Base-by-base conservation (phyloP, 208 protist species). In the Trypanosomatidae sp. region DNA sequence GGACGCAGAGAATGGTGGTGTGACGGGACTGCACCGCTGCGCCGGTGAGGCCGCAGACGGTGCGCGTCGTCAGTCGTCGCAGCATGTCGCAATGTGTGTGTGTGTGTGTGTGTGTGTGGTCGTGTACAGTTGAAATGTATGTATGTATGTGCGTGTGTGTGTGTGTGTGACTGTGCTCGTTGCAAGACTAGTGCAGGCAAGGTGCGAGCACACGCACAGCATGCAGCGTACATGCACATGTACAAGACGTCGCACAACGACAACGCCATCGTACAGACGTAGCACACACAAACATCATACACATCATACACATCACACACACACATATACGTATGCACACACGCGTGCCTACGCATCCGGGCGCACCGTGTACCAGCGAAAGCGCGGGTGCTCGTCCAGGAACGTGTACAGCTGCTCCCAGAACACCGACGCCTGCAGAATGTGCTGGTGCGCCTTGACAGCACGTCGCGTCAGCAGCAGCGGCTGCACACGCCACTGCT, bases 1-100 rank as follows among this genome's bases (percentile, higher is more conserved):
- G 67, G 2, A 97, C 88, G 27, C 70, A 95, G 18, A 97, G 73
- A 55, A 97, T 95, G 6, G 93, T 97, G 15, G 93, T 97, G 66
- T 77, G 69, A 20, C 87, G 35, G 22, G 55, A 50, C 59, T 88
- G 77, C 32, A 65, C 61, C 27, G 32, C 37, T 2, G 61, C 53
- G 30, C 48, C 53, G 15, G 54, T 64, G 42, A 59, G 59, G 56
- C 48, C 56, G 24, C 24, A 72, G 41, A 61, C 71, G 53, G 57
- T 61, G 67, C 57, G 52, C 27, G 33, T 49, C 7, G 65, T 42
- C 19, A 78, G 49, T 43, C 66, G 65, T 19, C 65, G 69, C 11
- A 74, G 44, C 65, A 77, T 80, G 6, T 18, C 30, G 6, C 11
- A 13, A 26, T 44, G 15, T 48, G 4, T 48, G 49, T 24, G n/a